Evolutionary conservation across 768 basidiomycete species (phyloP), one percentile per base, ranked within the genome.

Genomic region (Rhizopogon roseolus): DNA sequence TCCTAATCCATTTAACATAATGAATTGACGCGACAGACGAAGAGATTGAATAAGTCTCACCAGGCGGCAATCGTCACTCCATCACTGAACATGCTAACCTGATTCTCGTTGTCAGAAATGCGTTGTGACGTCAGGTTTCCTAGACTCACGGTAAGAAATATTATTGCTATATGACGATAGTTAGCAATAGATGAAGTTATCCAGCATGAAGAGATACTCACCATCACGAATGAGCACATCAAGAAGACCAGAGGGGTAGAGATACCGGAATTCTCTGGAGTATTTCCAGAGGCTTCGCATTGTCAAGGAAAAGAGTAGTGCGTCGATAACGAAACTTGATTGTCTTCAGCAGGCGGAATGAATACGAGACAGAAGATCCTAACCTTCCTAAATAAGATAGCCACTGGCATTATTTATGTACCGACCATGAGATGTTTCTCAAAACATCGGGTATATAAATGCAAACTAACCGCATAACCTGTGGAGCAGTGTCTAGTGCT

Each of bases 191-290:
- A 5, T 25, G 14, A 6, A 16, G 14, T 19, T 10, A 14, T 14
- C 13, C 45, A 22, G 4, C 32, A 4, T 14, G 10, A 6, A n/a
- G 28, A 28, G 14, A 32, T 22, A 2, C 62, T 55, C 44, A 66
- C 65, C 64, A n/a, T 66, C 66, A 43, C 64, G 57, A n/a, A 45
- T 16, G 14, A 66, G 65, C 38, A 58, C 45, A 34, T 6, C 37
- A 7, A 58, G 14, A 25, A 69, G 52, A 2, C 32, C 37, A 14
- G 60, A 65, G 3, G 55, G 46, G 10, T 14, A 16, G 19, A 45
- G 4, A 2, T 6, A 13, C 22, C 5, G 17, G 16, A 39, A 43
- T 29, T 29, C 53, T 11, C 6, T 39, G 1, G 25, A 36, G 14
- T 42, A 22, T 9, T 32, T 52, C 32, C 19, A 19, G 19, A 68